Evolutionary conservation across 1,284 basidiomycete genomes (phyloP).

Genomic region (Rhodofomes roseus): DNA sequence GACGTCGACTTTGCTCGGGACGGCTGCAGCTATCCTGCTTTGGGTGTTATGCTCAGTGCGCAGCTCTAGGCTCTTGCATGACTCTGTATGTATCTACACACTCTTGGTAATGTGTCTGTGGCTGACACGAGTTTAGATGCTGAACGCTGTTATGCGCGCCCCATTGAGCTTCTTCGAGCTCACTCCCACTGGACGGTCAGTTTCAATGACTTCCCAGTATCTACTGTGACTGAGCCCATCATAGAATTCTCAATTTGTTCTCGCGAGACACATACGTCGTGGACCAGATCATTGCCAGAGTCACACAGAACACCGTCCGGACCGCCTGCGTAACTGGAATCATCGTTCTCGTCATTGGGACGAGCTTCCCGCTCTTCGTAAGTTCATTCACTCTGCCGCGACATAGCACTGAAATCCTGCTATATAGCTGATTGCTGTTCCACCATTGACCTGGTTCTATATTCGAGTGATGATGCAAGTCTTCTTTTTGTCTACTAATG

Average conservation of each 20-base stretch:
- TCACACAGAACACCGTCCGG: slow-evolving; percentile 68
- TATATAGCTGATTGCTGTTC: slow-evolving; percentile 55
- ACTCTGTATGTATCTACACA: slow-evolving; percentile 45
- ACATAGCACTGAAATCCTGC: too few relatives aligned
- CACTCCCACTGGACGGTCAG: slow-evolving; percentile 75
- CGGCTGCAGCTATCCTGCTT: slow-evolving; percentile 57
- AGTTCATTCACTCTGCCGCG: slow-evolving; percentile 11
- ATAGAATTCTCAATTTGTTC: slow-evolving; percentile 87
- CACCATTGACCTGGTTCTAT: slow-evolving; percentile 78
- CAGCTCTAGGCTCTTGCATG: slow-evolving; percentile 75
- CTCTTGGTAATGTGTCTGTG: not conserved
- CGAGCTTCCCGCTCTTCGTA: slow-evolving; percentile 77
- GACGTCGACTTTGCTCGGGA: slow-evolving; percentile 49
- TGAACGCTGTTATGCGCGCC: slow-evolving; percentile 74
- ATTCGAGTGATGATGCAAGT: slow-evolving; percentile 70
- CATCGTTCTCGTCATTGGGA: slow-evolving; percentile 77
- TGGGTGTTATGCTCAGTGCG: slow-evolving; percentile 79
- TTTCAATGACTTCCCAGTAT: not conserved
- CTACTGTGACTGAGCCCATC: not conserved
- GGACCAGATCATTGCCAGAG: slow-evolving; percentile 76
- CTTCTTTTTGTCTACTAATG: not conserved
- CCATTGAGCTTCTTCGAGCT: slow-evolving; percentile 87
- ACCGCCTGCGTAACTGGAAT: slow-evolving; percentile 62
- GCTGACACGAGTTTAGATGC: slow-evolving; percentile 46
- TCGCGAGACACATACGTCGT: slow-evolving; percentile 92